Conservation (phyloP, 768 basidiomycete genomes). For the Lentinula aciculospora region DNA sequence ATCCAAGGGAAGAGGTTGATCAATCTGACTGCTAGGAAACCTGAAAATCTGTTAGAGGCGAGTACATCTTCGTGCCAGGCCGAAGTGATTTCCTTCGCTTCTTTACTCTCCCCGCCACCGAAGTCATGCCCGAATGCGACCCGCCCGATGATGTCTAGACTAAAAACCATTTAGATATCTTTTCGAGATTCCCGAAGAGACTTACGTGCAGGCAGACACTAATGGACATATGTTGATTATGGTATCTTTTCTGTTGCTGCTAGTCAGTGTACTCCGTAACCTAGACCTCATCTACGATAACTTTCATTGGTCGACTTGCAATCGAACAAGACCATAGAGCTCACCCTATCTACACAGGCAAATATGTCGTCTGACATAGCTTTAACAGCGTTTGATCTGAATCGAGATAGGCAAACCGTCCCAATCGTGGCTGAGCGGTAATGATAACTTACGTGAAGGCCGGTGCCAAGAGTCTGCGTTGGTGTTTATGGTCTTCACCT, state of each 20-base stretch:
- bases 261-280: not conserved
- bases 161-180: not conserved
- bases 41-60: slow-evolving; percentile 13
- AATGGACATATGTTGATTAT: not conserved
- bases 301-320: too few relatives aligned
- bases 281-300: not conserved
- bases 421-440: too few relatives aligned
- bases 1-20: slow-evolving; percentile 23
- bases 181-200: not conserved
- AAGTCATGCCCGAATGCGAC: slow-evolving; percentile 38
- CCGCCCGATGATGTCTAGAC: slow-evolving; percentile 24
- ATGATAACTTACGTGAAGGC: slow-evolving; percentile 27
- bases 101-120: slow-evolving; percentile 10
- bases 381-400: slow-evolving; percentile 26
- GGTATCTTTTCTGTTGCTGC: not conserved
- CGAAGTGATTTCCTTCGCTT: slow-evolving; percentile 18
- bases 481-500: slow-evolving; percentile 27
- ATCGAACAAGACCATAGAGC: too few relatives aligned
- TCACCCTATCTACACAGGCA: slow-evolving; percentile 24
- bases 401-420: not conserved
- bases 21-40: slow-evolving; percentile 22
- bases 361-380: slow-evolving; percentile 27
- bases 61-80: slow-evolving; percentile 19
- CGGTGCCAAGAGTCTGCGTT: slow-evolving; percentile 25
- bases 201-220: slow-evolving; percentile 10